A percentile compares a stretch with the other conserved stretches of the same genome.
Conservation (phyloP, 2,329 filamentous ascomycete genomes). For the Mariannaea sp. region DNA sequence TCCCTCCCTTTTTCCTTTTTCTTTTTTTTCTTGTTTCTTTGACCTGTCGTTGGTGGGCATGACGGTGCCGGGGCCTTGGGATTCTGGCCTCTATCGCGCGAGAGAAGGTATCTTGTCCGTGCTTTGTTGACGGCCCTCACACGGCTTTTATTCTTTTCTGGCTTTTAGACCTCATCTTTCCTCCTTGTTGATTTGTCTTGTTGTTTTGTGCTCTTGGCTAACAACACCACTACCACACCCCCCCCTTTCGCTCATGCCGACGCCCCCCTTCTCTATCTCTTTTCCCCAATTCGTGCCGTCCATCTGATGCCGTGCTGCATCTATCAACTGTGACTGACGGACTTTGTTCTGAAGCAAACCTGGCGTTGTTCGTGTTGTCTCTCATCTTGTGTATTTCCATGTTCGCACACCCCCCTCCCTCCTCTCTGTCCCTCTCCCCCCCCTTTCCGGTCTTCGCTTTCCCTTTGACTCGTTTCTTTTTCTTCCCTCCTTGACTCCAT, state of each 20-base stretch:
- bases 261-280: slow-evolving; percentile 2
- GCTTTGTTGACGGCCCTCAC: slow-evolving; percentile 11
- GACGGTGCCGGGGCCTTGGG: slow-evolving; percentile 11
- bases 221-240: slow-evolving; percentile 6
- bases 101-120: slow-evolving; percentile 16
- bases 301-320: slow-evolving; percentile 23
- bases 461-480: slow-evolving; percentile 4
- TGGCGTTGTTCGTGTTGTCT: slow-evolving; percentile 15
- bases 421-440: background rate
- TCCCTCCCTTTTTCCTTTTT: slow-evolving; percentile 12
- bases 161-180: slow-evolving; percentile 25
- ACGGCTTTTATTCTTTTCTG: slow-evolving; percentile 15
- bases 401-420: slow-evolving; percentile 11
- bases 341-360: slow-evolving; percentile 18
- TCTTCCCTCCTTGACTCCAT: slow-evolving; percentile 8
- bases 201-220: slow-evolving; percentile 3
- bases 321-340: slow-evolving; percentile 16
- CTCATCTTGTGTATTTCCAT: slow-evolving; percentile 5
- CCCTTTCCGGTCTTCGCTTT: slow-evolving; percentile 7
- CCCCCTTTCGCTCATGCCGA: background rate
- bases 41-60: slow-evolving; percentile 2
- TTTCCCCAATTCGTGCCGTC: slow-evolving; percentile 14
- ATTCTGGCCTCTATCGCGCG: slow-evolving; percentile 9
- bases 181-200: slow-evolving; percentile 10
- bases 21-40: slow-evolving; percentile 10